Evolutionary conservation across 2,329 filamentous ascomycete genomes (phyloP).

Genomic region (Hymenoscyphus occultus): DNA sequence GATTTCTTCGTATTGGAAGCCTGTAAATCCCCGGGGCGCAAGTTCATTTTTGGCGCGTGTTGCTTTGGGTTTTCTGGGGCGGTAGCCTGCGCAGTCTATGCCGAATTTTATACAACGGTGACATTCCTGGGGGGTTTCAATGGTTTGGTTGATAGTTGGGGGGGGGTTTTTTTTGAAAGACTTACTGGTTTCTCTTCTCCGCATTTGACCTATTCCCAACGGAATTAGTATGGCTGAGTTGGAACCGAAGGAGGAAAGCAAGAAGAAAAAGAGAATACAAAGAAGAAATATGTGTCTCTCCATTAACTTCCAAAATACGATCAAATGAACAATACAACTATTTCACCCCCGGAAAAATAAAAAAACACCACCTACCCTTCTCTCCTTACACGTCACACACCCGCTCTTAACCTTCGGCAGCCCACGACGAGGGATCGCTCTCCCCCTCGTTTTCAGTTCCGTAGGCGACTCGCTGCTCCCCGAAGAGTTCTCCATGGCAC

Average conservation of each 20-base stretch:
- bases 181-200: conserved; percentile 11
- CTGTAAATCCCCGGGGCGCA: background rate
- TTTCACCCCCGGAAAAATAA: background rate
- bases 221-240: background rate
- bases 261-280: background rate
- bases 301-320: background rate
- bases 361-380: background rate
- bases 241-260: background rate
- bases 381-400: conserved; percentile 1
- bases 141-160: background rate
- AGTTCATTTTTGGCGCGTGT: background rate
- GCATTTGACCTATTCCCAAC: conserved; percentile 9
- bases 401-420: conserved; percentile 3
- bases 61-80: conserved; percentile 8
- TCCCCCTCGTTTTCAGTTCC: background rate
- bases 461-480: background rate
- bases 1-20: conserved; percentile 9
- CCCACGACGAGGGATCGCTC: background rate
- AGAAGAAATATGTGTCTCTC: background rate
- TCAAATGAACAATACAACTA: too few relatives aligned
- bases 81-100: conserved; percentile 10
- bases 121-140: conserved; percentile 8
- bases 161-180: background rate
- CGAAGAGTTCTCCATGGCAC: background rate
- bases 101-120: conserved; percentile 10